These are phyloP conservation scores for Starmerella asiatica DNA, from an alignment of 805 yeast species.

Conservation along the genomic window DNA sequence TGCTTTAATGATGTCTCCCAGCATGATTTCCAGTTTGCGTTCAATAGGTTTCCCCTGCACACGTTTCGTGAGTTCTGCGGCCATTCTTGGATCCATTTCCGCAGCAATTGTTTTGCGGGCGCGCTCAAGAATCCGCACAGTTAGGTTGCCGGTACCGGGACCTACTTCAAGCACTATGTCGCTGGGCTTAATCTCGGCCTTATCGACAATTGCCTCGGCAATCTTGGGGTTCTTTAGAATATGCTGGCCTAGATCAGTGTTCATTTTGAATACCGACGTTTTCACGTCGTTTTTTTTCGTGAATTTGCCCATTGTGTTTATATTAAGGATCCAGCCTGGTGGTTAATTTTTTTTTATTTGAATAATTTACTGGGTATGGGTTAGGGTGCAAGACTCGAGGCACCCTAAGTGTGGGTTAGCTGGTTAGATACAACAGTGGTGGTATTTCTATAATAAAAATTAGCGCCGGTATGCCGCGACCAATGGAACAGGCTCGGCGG, in stretches of 20 bases:
- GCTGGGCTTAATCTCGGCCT: conserved; percentile 82
- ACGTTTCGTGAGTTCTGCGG: conserved; percentile 93
- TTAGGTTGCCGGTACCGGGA: conserved; percentile 97
- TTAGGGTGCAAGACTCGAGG: too few species aligned
- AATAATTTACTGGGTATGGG: too few species aligned
- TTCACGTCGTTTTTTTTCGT: conserved; percentile 21
- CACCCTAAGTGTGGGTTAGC: too few species aligned
- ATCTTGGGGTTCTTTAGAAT: conserved; percentile 89
- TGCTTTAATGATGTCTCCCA: conserved; percentile 93
- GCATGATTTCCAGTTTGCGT: conserved; percentile 75
- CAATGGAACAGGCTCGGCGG: conserved; percentile 9
- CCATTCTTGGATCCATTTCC: conserved; percentile 99
- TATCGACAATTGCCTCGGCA: conserved; percentile 96
- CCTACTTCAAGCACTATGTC: conserved; percentile 94
- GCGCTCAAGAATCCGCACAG: conserved; percentile 81
- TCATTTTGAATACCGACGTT: conserved; percentile 73
- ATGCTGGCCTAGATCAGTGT: conserved; percentile 94
- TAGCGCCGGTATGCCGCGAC: conserved; percentile 4
- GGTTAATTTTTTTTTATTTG: too few species aligned
- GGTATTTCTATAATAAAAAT: background rate
- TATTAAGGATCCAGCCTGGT: too few species aligned
- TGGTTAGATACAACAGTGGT: too few species aligned
- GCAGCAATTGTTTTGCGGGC: conserved; percentile 91
- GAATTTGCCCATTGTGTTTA: conserved; percentile 28
- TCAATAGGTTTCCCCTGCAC: conserved; percentile 94